phyloP scores from a whole-genome alignment of 495 filamentous ascomycete species.

The Amniculicola lignicola region DNA sequence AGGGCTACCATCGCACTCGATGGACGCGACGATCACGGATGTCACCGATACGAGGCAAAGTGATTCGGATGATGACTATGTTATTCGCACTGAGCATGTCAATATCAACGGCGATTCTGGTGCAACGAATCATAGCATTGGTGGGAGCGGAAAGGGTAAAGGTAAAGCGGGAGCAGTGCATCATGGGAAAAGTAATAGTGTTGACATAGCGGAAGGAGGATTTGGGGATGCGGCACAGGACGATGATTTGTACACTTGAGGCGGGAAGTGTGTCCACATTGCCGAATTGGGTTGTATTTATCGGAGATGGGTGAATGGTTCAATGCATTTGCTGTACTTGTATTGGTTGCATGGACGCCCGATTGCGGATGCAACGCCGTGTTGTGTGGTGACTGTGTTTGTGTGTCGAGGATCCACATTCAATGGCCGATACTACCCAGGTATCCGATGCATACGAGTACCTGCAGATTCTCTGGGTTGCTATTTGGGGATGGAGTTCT shows the following conservation, averaged over 20 bases:
- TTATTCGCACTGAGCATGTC: constrained; percentile 47
- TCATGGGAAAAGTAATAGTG: constrained; percentile 51
- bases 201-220: constrained; percentile 31
- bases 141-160: constrained; percentile 48
- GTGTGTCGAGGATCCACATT: too few species aligned
- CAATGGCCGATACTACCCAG: too few species aligned
- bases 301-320: too few species aligned
- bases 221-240: constrained; percentile 39
- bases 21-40: constrained; percentile 32
- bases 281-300: too few species aligned
- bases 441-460: too few species aligned
- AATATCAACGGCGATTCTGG: constrained; percentile 32
- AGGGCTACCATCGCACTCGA: background rate
- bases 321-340: too few species aligned
- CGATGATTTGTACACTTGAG: constrained; percentile 37
- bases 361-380: too few species aligned
- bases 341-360: too few species aligned
- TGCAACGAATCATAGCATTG: constrained; percentile 23
- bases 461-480: too few species aligned
- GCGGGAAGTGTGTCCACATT: too few species aligned
- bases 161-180: constrained; percentile 47
- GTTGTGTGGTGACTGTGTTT: too few species aligned
- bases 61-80: constrained; percentile 43
- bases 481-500: too few species aligned
- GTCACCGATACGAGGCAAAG: constrained; percentile 17